phyloP scores from a whole-genome alignment of 1,139 yeast species.

The Sugiyamaella castrensis region DNA sequence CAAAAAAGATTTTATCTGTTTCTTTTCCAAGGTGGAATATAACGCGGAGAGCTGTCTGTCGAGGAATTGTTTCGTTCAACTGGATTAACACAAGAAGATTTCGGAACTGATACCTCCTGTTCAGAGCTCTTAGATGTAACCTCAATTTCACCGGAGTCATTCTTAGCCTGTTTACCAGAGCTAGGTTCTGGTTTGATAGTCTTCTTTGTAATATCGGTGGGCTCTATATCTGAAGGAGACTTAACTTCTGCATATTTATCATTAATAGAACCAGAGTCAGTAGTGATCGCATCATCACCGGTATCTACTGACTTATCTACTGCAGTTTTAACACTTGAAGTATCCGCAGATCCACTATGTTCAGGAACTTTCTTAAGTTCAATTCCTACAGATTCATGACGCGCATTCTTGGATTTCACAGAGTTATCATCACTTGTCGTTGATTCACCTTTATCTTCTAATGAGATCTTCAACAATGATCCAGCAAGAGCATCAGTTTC shows the following conservation, averaged over 20 bases:
- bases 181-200: neutral
- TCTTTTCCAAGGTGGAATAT: conserved; percentile 27
- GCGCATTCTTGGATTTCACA: too few species aligned
- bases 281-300: too few species aligned
- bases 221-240: neutral
- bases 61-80: neutral
- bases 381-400: too few species aligned
- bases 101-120: too few species aligned
- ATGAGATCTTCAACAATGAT: conserved; percentile 10
- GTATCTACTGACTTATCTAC: too few species aligned
- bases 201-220: neutral
- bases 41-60: conserved; percentile 1
- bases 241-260: neutral
- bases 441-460: neutral
- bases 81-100: too few species aligned
- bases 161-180: neutral
- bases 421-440: too few species aligned
- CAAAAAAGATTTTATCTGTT: neutral
- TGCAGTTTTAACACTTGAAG: too few species aligned
- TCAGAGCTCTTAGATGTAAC: neutral
- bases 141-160: neutral
- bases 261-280: too few species aligned
- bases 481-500: conserved; percentile 13
- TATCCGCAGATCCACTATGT: too few species aligned
- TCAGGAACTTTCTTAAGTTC: too few species aligned